Percentiles rank a stretch among this genome's conserved stretches.
phyloP scores from a whole-genome alignment of 2,329 filamentous ascomycete genomes.

The Diaporthe amygdali region DNA sequence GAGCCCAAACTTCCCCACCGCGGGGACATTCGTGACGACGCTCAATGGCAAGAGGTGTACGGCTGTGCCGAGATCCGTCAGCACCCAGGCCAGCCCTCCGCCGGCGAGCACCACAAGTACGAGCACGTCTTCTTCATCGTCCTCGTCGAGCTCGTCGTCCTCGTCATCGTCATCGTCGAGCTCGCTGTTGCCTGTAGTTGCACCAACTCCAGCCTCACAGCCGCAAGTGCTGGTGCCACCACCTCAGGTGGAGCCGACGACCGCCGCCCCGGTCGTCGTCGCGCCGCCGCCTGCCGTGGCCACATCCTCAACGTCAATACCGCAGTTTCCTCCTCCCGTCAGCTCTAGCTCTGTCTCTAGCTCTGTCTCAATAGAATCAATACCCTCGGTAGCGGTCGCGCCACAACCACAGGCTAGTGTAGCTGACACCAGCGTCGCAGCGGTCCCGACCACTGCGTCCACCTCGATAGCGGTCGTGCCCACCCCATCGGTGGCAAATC shows the following conservation, averaged over 20 bases:
- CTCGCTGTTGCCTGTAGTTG: not conserved
- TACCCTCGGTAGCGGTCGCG: conserved; percentile 29
- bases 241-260: conserved; percentile 21
- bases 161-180: conserved; percentile 16
- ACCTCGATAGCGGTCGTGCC: conserved; percentile 26
- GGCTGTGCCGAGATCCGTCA: conserved; percentile 48
- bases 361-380: conserved; percentile 23
- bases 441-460: conserved; percentile 16
- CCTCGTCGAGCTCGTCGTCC: conserved; percentile 23
- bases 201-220: conserved; percentile 13
- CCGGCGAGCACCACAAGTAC: conserved; percentile 28
- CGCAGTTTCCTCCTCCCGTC: conserved; percentile 30
- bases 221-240: conserved; percentile 27
- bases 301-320: conserved; percentile 22
- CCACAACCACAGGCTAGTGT: conserved; percentile 36
- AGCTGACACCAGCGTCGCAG: conserved; percentile 42
- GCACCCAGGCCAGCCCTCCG: conserved; percentile 18
- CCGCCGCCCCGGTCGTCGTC: not conserved
- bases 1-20: conserved; percentile 44
- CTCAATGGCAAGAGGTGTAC: conserved; percentile 59
- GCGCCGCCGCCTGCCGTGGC: conserved; percentile 25
- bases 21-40: conserved; percentile 54
- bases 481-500: not conserved
- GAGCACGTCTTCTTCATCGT: conserved; percentile 27
- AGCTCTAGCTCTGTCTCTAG: conserved; percentile 18